Evolutionary conservation across 2,329 filamentous ascomycete genomes (phyloP).

Genomic region (Penicillium italicum): DNA sequence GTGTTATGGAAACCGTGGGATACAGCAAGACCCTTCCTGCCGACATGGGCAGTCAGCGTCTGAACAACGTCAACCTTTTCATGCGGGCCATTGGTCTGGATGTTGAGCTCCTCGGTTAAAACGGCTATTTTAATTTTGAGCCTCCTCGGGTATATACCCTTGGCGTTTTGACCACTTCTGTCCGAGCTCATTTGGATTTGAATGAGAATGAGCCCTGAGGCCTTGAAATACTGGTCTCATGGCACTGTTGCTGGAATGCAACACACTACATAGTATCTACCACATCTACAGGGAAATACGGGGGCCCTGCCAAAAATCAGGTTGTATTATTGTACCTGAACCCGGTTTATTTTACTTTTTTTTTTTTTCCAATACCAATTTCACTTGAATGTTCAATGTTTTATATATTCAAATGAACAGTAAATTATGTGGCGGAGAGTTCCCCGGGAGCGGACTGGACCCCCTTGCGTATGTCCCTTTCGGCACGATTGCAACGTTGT

Average conservation of each 20-base stretch:
- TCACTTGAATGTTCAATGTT: constrained; percentile 1
- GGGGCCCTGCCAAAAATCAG: not conserved
- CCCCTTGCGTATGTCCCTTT: not conserved
- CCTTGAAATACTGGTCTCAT: not conserved
- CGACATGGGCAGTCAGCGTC: constrained; percentile 76
- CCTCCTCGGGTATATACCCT: not conserved
- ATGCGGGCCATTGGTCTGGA: constrained; percentile 99
- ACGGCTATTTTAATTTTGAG: not conserved
- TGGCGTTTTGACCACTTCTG: not conserved
- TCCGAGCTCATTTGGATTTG: not conserved
- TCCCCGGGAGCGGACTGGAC: not conserved
- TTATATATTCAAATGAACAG: not conserved
- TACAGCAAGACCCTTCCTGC: constrained; percentile 85
- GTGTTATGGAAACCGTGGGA: constrained; percentile 90
- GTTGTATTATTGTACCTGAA: not conserved
- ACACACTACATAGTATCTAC: not conserved
- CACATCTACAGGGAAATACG: not conserved
- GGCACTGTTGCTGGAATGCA: not conserved
- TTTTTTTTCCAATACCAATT: constrained; percentile 11
- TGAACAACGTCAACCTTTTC: constrained; percentile 94
- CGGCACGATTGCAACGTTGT: not conserved
- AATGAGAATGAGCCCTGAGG: not conserved
- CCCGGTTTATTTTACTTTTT: constrained; percentile 1
- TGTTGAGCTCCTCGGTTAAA: constrained; percentile 69
- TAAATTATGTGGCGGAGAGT: not conserved